Conservation (phyloP, 306 rosid genomes). For the Heteromeles arbutifolia region DNA sequence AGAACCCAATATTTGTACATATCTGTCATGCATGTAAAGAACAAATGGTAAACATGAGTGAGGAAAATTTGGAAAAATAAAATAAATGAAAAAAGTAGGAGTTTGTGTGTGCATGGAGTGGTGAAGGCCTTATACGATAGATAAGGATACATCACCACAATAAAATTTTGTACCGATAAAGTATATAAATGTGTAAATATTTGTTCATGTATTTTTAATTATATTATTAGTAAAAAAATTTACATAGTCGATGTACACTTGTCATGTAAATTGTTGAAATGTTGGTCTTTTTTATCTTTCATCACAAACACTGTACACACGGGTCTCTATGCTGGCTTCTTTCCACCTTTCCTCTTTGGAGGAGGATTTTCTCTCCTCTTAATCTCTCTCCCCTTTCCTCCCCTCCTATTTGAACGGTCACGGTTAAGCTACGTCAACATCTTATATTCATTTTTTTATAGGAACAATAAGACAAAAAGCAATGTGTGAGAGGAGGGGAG, state of each 20-base stretch:
- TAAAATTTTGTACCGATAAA: too few relatives aligned
- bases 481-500: accelerated
- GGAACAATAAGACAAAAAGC: too few relatives aligned
- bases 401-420: too few relatives aligned
- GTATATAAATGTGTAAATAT: background rate
- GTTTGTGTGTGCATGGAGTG: background rate
- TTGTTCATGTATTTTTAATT: too few relatives aligned
- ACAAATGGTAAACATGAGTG: constrained; percentile 13
- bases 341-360: constrained; percentile 35
- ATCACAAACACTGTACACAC: background rate
- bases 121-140: background rate
- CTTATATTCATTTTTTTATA: too few relatives aligned
- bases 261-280: too few relatives aligned
- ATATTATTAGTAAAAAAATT: too few relatives aligned
- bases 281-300: constrained; percentile 1
- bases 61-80: background rate
- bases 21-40: background rate
- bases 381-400: accelerated
- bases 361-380: accelerated
- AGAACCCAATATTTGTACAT: constrained; percentile 11
- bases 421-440: too few relatives aligned
- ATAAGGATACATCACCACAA: too few relatives aligned
- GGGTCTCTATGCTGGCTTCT: constrained; percentile 6
- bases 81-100: background rate
- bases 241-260: background rate